Base-by-base conservation (phyloP, 225 moss, liverwort and hornwort species). In the Pleurozium schreberi region DNA sequence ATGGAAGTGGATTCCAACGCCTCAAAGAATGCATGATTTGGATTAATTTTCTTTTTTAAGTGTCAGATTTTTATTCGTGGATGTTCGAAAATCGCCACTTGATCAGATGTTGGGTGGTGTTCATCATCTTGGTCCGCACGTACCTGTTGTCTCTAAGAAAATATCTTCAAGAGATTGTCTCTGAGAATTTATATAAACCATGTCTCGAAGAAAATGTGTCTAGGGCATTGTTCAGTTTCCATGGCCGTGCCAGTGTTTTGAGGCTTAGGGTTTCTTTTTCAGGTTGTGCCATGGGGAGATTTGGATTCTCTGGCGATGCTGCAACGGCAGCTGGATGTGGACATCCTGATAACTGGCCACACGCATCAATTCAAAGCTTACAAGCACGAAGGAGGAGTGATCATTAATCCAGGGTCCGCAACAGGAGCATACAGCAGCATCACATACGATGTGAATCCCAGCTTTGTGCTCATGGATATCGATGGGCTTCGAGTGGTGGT, bases 371-470 rank as follows among this genome's bases (percentile, higher is more conserved):
- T 96, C 75, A 96, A 97, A 90, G 97, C 97, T 40, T 96, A 97
- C 91, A 97, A 97, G 88, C 96, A 97, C 75, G 97, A 97, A 88
- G 97, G 95, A 75, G 97, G 97, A 69, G 96, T 96, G 77, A 97
- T 97, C 53, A 97, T 97, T 58, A 97, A 97, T 81, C 97, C 97
- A 87, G 97, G 97, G 85, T 97, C 97, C 45, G 97, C 97, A 34
- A 97, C 97, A 71, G 97, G 97, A 74, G 97, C 96, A 71, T 97
- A 96, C 92, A 97, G 96, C 92, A 97, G 97, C 90, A 96, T 97
- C 85, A 97, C 97, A 9, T 95, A 97, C 83, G 97, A 97, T 74
- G 97, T 96, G 49, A 97, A 97, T 76, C 97, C 97, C 69, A 96
- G 97, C 90, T 97, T 97, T 92, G 95, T 97, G 78, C 93, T 97